Percentiles rank a stretch among this genome's conserved stretches.
These are phyloP conservation scores for Coniochaeta hoffmannii DNA, from an alignment of 2,329 filamentous ascomycete species.

Conservation along the genomic window DNA sequence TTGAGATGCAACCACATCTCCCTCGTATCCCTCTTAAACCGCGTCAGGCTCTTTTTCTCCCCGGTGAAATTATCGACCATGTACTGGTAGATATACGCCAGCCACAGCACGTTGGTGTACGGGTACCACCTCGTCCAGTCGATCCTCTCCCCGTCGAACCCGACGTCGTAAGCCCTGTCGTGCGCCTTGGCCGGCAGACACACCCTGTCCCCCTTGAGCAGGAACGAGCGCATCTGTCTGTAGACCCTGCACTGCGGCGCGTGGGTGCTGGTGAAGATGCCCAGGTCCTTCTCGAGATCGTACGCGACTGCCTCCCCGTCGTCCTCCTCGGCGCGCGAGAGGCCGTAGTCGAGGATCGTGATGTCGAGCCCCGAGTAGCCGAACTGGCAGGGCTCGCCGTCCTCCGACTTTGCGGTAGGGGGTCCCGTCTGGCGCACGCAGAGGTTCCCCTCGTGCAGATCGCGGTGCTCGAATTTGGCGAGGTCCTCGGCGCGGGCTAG, in stretches of 20 bases:
- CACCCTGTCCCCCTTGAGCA: constrained; percentile 42
- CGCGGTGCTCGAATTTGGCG: constrained; percentile 57
- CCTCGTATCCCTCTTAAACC: constrained; percentile 39
- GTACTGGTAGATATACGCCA: constrained; percentile 54
- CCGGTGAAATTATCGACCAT: constrained; percentile 39
- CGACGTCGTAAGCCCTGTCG: constrained; percentile 34
- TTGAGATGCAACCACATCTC: constrained; percentile 49
- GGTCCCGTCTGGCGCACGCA: constrained; percentile 42
- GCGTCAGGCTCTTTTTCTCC: constrained; percentile 33
- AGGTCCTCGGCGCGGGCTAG: constrained; percentile 51
- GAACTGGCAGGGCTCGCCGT: constrained; percentile 31
- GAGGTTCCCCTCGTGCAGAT: constrained; percentile 59
- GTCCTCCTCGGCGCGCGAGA: constrained; percentile 48
- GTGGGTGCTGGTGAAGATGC: constrained; percentile 53
- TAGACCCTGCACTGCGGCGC: constrained; percentile 55
- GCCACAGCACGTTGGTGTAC: constrained; percentile 60
- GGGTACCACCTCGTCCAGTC: constrained; percentile 49
- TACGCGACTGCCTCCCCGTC: constrained; percentile 38
- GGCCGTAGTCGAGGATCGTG: constrained; percentile 58
- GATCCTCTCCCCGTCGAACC: constrained; percentile 36
- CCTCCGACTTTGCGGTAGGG: constrained; percentile 20
- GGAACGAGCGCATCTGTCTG: constrained; percentile 53
- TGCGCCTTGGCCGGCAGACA: constrained; percentile 41
- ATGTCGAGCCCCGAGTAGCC: constrained; percentile 56
- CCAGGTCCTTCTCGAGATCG: constrained; percentile 53